Conservation (phyloP, 805 yeast species). For the Candida qinlingensis region DNA sequence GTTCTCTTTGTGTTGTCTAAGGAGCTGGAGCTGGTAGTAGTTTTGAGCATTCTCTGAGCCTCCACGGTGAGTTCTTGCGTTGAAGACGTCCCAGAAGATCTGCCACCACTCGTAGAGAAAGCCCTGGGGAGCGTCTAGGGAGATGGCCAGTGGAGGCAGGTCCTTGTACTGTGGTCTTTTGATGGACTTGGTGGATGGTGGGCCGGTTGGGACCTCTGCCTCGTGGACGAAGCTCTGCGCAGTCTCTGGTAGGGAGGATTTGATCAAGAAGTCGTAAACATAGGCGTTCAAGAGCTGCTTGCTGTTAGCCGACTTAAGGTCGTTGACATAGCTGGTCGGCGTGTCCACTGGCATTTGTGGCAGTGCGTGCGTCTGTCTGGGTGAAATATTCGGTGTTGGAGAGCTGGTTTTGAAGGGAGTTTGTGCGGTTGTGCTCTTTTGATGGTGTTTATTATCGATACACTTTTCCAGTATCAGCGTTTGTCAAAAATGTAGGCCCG, state of each 20-base stretch:
- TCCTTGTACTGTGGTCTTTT: slow-evolving; percentile 29
- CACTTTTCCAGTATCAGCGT: background rate
- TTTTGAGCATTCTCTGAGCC: slow-evolving; percentile 62
- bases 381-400: background rate
- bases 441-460: background rate
- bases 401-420: background rate
- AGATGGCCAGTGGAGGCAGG: slow-evolving; percentile 44
- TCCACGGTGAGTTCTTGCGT: slow-evolving; percentile 67
- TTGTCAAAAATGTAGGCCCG: background rate
- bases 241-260: slow-evolving; percentile 64
- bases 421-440: background rate
- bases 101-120: slow-evolving; percentile 95
- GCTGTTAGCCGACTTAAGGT: slow-evolving; percentile 22
- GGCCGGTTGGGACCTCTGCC: slow-evolving; percentile 49
- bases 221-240: slow-evolving; percentile 73
- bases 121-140: slow-evolving; percentile 82
- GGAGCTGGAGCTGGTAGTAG: slow-evolving; percentile 58
- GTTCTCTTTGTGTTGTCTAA: slow-evolving; percentile 57
- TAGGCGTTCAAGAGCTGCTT: slow-evolving; percentile 72
- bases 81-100: slow-evolving; percentile 89
- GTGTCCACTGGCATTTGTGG: slow-evolving; percentile 8
- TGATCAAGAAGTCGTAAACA: slow-evolving; percentile 78
- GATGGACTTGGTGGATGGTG: slow-evolving; percentile 14
- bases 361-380: background rate
- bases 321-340: slow-evolving; percentile 18